A percentile compares a stretch with the other conserved stretches of the same genome.
Evolutionary conservation across 129 eudicot species (phyloP).

Genomic region (Flaveria brownii): DNA sequence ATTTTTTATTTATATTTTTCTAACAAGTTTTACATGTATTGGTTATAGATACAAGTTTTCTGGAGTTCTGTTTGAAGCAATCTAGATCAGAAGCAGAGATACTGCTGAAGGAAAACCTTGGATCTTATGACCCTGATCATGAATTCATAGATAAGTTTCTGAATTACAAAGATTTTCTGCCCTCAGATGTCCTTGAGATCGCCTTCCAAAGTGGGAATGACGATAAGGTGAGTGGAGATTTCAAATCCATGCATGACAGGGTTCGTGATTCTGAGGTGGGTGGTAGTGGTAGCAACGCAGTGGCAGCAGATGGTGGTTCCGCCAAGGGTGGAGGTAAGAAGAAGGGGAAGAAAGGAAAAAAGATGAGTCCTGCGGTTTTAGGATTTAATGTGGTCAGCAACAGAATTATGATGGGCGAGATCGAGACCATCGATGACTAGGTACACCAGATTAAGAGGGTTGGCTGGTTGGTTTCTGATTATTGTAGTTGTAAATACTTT

Average conservation of each 20-base stretch:
- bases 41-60: conserved; percentile 77
- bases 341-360: conserved; percentile 88
- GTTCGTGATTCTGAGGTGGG: conserved; percentile 32
- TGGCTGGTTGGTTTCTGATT: conserved; percentile 12
- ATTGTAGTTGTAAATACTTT: conserved; percentile 57
- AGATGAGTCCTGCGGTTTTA: conserved; percentile 68
- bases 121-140: conserved; percentile 70
- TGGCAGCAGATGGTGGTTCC: conserved; percentile 47
- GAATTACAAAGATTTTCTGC: conserved; percentile 74
- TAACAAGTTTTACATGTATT: neutral
- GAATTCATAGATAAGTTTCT: conserved; percentile 84
- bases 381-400: conserved; percentile 95
- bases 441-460: neutral
- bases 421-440: conserved; percentile 67
- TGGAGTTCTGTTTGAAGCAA: conserved; percentile 87
- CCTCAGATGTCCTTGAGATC: conserved; percentile 67
- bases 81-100: conserved; percentile 83
- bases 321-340: conserved; percentile 68
- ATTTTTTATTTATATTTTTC: too few relatives aligned
- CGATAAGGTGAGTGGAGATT: conserved; percentile 40
- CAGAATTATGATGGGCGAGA: conserved; percentile 99
- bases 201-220: conserved; percentile 71
- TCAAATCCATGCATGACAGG: conserved; percentile 40
- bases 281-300: conserved; percentile 30
- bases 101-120: conserved; percentile 77